Evolutionary conservation across 2,329 filamentous ascomycete species (phyloP).

Genomic region (Thielaviopsis musarum): DNA sequence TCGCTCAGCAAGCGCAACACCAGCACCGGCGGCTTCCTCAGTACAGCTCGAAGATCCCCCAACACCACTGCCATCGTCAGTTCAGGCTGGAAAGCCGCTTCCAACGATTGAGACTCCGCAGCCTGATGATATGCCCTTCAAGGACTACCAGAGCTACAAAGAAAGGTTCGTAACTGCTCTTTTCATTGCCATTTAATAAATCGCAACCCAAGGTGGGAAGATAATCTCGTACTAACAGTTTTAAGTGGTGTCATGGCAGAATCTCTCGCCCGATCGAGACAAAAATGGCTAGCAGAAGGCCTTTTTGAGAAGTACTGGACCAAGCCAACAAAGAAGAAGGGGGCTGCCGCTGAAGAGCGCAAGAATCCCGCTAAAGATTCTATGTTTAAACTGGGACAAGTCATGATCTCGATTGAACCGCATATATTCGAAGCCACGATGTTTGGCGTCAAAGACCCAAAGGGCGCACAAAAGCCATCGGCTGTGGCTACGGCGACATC

Average conservation of each 20-base stretch:
- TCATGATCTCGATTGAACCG: constrained; percentile 62
- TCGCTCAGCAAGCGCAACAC: constrained; percentile 21
- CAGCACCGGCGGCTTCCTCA: constrained; percentile 27
- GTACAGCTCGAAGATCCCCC: constrained; percentile 22
- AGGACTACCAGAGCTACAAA: constrained; percentile 56
- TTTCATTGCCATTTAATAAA: too few relatives aligned
- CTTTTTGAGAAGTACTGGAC: constrained; percentile 66
- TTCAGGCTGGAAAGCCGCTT: constrained; percentile 49
- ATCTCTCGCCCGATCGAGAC: constrained; percentile 55
- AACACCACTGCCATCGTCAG: constrained; percentile 39
- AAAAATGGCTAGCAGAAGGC: constrained; percentile 54
- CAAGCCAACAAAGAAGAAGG: constrained; percentile 51
- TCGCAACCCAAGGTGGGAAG: too few relatives aligned
- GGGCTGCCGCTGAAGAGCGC: constrained; percentile 39
- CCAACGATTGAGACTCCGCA: constrained; percentile 55
- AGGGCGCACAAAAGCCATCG: constrained; percentile 21
- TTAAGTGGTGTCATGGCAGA: constrained; percentile 56
- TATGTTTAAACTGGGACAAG: constrained; percentile 56
- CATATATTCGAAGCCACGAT: constrained; percentile 64
- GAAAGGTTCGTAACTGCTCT: constrained; percentile 38
- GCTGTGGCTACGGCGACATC: constrained; percentile 19
- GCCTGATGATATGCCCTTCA: constrained; percentile 39
- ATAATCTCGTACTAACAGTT: neutral
- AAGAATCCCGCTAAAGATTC: constrained; percentile 54
- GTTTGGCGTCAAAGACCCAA: constrained; percentile 52